These are phyloP conservation scores for Curvularia spicifera DNA, from an alignment of 2,329 filamentous ascomycete species.

Conservation along the genomic window DNA sequence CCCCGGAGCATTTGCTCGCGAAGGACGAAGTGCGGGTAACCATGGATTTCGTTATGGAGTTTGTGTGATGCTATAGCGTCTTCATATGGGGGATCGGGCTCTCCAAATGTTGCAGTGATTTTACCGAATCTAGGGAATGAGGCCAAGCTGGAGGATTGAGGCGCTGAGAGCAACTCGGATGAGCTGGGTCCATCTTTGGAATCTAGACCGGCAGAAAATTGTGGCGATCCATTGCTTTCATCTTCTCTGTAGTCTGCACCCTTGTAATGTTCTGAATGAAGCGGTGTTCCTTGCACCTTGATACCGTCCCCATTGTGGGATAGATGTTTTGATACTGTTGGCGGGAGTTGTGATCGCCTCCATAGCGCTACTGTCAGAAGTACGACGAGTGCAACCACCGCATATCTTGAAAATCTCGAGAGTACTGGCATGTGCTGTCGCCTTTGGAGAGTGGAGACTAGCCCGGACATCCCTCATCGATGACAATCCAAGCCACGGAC, in stretches of 20 bases:
- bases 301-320: neutral
- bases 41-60: conserved; percentile 6
- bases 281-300: neutral
- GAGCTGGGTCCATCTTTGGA: neutral
- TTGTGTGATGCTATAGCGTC: conserved; percentile 8
- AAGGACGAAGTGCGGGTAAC: conserved; percentile 8
- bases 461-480: neutral
- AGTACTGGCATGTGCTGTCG: neutral
- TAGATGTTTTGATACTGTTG: neutral
- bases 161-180: neutral
- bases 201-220: neutral
- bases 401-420: neutral
- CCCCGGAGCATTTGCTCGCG: conserved; percentile 11
- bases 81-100: conserved; percentile 8
- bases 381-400: neutral
- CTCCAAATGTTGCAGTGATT: conserved; percentile 13
- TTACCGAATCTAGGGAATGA: conserved; percentile 6
- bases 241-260: neutral
- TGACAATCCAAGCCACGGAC: neutral
- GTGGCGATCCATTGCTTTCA: neutral
- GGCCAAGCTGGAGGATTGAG: neutral
- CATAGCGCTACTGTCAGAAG: neutral
- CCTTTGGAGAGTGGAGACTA: neutral
- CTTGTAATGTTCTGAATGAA: neutral
- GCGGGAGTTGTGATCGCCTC: neutral